Percentiles rank a stretch among this genome's conserved stretches.
These are phyloP conservation scores for Exophiala calicioides DNA, from an alignment of 2,329 filamentous ascomycete species.

Conservation along the genomic window DNA sequence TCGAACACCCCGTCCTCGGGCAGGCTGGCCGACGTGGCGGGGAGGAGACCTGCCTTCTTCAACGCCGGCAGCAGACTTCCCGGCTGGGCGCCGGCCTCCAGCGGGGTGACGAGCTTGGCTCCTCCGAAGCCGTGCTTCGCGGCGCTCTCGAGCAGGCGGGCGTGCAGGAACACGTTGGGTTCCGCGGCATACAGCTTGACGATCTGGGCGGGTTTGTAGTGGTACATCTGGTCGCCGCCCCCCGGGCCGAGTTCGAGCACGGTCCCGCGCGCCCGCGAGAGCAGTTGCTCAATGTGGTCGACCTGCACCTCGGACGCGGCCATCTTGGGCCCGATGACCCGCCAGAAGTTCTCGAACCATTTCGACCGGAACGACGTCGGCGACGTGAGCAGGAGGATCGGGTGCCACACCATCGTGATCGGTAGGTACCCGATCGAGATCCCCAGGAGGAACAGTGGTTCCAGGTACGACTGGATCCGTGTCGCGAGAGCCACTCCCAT, in stretches of 20 bases:
- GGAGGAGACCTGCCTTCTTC: constrained; percentile 43
- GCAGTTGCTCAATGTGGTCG: constrained; percentile 29
- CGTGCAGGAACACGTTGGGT: constrained; percentile 40
- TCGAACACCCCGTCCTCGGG: constrained; percentile 45
- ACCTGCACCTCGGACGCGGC: constrained; percentile 23
- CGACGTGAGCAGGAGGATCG: constrained; percentile 20
- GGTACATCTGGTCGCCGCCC: constrained; percentile 46
- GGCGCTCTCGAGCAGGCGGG: constrained; percentile 36
- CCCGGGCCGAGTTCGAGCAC: constrained; percentile 51
- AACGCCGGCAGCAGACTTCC: constrained; percentile 51
- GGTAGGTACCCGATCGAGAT: constrained; percentile 22
- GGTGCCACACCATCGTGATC: constrained; percentile 19
- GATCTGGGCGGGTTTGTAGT: constrained; percentile 39
- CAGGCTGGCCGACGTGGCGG: constrained; percentile 39
- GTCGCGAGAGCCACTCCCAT: constrained; percentile 15
- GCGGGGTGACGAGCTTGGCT: constrained; percentile 43
- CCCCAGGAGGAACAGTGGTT: constrained; percentile 18
- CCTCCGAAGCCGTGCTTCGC: constrained; percentile 35
- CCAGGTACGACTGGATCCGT: constrained; percentile 18
- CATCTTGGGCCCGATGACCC: constrained; percentile 26
- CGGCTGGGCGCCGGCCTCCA: constrained; percentile 44
- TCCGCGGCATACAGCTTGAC: constrained; percentile 45
- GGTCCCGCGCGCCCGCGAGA: constrained; percentile 36
- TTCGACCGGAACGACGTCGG: constrained; percentile 23
- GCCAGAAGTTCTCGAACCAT: constrained; percentile 30